Conservation (phyloP, 2,329 filamentous ascomycete genomes). For the Claviceps pazoutovae region DNA sequence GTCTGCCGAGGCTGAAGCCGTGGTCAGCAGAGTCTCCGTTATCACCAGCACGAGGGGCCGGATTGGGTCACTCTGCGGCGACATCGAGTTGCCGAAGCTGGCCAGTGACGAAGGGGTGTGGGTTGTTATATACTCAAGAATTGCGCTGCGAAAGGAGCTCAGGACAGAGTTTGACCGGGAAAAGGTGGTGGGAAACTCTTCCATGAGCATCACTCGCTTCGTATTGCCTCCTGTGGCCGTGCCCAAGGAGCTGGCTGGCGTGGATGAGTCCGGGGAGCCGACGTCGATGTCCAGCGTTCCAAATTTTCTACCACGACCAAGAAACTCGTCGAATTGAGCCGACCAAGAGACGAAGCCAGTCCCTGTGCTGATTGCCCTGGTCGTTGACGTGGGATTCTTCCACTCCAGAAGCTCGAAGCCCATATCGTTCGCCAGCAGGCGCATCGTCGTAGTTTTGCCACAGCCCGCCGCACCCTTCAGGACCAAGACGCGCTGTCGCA, state of each 20-base stretch:
- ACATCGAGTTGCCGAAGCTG: conserved; percentile 28
- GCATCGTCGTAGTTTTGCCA: conserved; percentile 82
- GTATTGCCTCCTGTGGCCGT: conserved; percentile 8
- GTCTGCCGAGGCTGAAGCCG: conserved; percentile 70
- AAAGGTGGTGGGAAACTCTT: conserved; percentile 72
- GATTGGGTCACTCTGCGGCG: conserved; percentile 28
- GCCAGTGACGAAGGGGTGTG: conserved; percentile 42
- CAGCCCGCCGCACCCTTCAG: conserved; percentile 84
- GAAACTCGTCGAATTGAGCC: conserved; percentile 81
- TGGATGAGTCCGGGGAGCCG: conserved; percentile 13
- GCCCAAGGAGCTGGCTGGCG: conserved; percentile 10
- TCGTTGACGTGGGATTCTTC: conserved; percentile 62
- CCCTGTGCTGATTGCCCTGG: conserved; percentile 40
- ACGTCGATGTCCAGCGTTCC: conserved; percentile 45
- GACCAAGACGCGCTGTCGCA: conserved; percentile 61
- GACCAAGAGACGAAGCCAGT: conserved; percentile 56
- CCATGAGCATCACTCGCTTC: conserved; percentile 54
- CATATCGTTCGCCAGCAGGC: conserved; percentile 64
- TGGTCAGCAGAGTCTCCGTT: conserved; percentile 79
- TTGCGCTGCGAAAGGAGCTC: conserved; percentile 57
- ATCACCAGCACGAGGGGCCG: conserved; percentile 78
- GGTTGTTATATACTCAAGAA: conserved; percentile 61
- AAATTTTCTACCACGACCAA: conserved; percentile 70
- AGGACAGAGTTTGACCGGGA: conserved; percentile 49
- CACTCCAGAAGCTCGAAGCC: conserved; percentile 72